Conservation (phyloP, 2,329 filamentous ascomycete genomes). For the Emydomyces testavorans region DNA sequence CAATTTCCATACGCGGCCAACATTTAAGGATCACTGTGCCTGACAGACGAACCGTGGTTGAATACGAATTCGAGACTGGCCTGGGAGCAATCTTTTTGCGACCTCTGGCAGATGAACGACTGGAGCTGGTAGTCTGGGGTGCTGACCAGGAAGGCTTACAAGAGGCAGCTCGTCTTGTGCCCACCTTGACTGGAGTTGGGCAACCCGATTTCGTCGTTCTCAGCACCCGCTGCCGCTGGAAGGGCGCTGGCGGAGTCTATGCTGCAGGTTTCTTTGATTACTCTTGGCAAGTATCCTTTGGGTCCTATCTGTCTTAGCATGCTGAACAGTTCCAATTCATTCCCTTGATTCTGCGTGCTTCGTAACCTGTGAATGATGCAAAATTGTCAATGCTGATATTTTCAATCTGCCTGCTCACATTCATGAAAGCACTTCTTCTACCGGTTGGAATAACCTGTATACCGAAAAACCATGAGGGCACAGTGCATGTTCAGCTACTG, state of each 20-base stretch:
- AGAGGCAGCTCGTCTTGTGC: conserved; percentile 43
- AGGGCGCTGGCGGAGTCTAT: conserved; percentile 41
- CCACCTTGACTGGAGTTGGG: conserved; percentile 45
- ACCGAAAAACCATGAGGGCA: no score
- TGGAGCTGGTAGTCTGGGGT: conserved; percentile 49
- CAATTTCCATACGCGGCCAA: conserved; percentile 21
- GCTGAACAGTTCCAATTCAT: background rate
- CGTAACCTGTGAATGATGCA: background rate
- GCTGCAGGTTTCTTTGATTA: conserved; percentile 47
- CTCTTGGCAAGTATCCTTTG: conserved; percentile 41
- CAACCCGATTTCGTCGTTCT: conserved; percentile 48
- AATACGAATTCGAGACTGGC: conserved; percentile 25
- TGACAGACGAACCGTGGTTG: conserved; percentile 16
- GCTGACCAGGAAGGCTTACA: conserved; percentile 37
- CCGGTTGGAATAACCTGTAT: no score
- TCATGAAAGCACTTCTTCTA: no score
- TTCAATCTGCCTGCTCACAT: no score
- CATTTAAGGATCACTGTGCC: conserved; percentile 14
- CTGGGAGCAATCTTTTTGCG: conserved; percentile 43
- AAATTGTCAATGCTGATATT: no score
- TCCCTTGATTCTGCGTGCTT: background rate
- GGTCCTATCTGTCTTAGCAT: conserved; percentile 33
- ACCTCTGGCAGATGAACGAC: conserved; percentile 36
- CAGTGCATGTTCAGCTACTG: background rate
- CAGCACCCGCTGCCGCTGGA: conserved; percentile 38